Evolutionary conservation across 2,329 filamentous ascomycete genomes (phyloP).

Genomic region (Calonectria multiphialidica): DNA sequence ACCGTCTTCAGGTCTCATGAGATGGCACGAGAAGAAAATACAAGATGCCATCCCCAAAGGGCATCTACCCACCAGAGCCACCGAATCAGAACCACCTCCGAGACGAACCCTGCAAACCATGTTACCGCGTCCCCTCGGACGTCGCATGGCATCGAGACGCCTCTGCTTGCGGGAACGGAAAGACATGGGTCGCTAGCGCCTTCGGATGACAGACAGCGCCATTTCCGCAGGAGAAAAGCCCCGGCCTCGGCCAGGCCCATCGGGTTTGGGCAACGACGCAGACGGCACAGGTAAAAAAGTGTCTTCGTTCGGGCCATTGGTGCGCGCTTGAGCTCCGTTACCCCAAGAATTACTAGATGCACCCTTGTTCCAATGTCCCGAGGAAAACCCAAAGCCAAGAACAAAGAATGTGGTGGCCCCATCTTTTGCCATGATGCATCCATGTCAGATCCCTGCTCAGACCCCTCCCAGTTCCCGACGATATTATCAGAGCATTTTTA

Average conservation of each 20-base stretch:
- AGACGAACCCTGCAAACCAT: slow-evolving; percentile 26
- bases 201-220: slow-evolving; percentile 5
- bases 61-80: slow-evolving; percentile 20
- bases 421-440: slow-evolving; percentile 31
- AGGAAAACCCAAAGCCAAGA: slow-evolving; percentile 11
- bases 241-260: slow-evolving; percentile 26
- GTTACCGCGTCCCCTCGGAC: neutral
- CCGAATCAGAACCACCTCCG: slow-evolving; percentile 38
- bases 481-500: slow-evolving; percentile 40
- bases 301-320: slow-evolving; percentile 1
- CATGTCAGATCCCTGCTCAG: slow-evolving; percentile 24
- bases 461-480: slow-evolving; percentile 27
- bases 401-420: slow-evolving; percentile 29
- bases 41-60: slow-evolving; percentile 17
- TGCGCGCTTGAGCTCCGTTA: neutral
- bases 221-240: slow-evolving; percentile 5
- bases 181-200: slow-evolving; percentile 8
- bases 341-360: slow-evolving; percentile 20
- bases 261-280: slow-evolving; percentile 1
- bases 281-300: slow-evolving; percentile 5
- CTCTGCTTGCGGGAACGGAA: slow-evolving; percentile 10
- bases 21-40: neutral
- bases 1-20: slow-evolving; percentile 10
- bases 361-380: slow-evolving; percentile 13
- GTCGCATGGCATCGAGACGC: neutral